Evolutionary conservation across 805 yeast genomes (phyloP).

Genomic region (Tetrapisispora taiwanensis): DNA sequence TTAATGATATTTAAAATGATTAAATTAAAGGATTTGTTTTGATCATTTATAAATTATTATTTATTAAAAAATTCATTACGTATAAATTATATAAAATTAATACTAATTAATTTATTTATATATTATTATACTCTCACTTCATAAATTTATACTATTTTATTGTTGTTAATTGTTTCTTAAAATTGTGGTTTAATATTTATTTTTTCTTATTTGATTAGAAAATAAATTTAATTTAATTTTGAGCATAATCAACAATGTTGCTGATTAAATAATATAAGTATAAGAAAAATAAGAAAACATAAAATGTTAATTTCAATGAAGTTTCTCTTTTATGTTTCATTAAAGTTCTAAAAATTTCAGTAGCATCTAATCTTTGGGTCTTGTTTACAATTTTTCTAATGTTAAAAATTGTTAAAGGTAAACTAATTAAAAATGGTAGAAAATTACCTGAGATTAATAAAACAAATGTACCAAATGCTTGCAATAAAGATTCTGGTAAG

Average conservation of each 20-base stretch:
- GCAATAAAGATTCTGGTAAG: constrained; percentile 79
- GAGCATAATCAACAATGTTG: constrained; percentile 60
- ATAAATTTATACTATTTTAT: neutral
- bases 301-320: constrained; percentile 81
- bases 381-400: constrained; percentile 66
- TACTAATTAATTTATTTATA: too few relatives aligned
- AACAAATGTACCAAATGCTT: constrained; percentile 55
- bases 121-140: neutral
- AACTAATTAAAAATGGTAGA: constrained; percentile 71
- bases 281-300: constrained; percentile 81
- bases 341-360: constrained; percentile 90
- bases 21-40: neutral
- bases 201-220: too few relatives aligned
- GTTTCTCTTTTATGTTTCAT: constrained; percentile 86
- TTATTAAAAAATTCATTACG: neutral
- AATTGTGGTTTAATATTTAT: too few relatives aligned
- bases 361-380: constrained; percentile 83
- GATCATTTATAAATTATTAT: neutral
- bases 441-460: constrained; percentile 82
- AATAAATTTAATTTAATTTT: neutral
- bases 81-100: neutral
- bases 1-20: too few relatives aligned
- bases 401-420: constrained; percentile 76
- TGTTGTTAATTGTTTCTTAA: too few relatives aligned
- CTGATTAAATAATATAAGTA: constrained; percentile 90